Base-by-base conservation (phyloP, 768 basidiomycete genomes). In the Collybia nuda region DNA sequence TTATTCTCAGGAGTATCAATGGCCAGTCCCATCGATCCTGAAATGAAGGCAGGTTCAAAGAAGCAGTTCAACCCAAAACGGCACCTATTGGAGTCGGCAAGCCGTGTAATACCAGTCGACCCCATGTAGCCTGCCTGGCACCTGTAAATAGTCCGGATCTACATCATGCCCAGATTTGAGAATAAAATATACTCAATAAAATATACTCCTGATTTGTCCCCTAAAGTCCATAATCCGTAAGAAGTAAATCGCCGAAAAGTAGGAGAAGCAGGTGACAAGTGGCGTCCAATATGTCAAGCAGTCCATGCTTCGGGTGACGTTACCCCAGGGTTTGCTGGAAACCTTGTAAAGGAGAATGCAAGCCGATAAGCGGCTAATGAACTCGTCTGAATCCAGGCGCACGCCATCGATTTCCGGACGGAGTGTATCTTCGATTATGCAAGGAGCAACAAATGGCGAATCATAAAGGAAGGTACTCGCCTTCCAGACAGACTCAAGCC, bases 281-380 rank as follows among this genome's bases (percentile, higher is more conserved):
- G 72, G 71, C 71, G 73, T 70, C 63, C 58, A 64, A 65, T 63
- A 69, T 74, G 73, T 68, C 68, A 73, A 61, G 65, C 61, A 69
- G 66, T 65, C 60, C 53, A 58, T 61, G 56, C 68, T 70, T 76
- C 71, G 63, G 63, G 56, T 69, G 68, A 75, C 71, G 70, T 72
- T 66, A 67, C 60, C 61, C 64, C 63, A 55, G 32, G 32, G 32
- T 32, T 32, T 32, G 9, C 55, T 62, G 61, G 59, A 61, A 62
- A 59, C 58, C 66, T 63, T 58, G 64, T 63, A 67, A 73, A 70
- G 70, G 63, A 62, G 71, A 68, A 69, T 67, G 62, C 70, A 71
- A 60, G 63, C 67, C 68, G 67, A 65, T 65, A 63, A 61, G 67
- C 65, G 64, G 63, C 64, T 61, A 67, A 59, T 62, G 66, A 58